A percentile compares a stretch with the other conserved stretches of the same genome.
These are phyloP conservation scores for Sonneratia caseolaris DNA, from an alignment of 345 rosid genomes.

Conservation along the genomic window DNA sequence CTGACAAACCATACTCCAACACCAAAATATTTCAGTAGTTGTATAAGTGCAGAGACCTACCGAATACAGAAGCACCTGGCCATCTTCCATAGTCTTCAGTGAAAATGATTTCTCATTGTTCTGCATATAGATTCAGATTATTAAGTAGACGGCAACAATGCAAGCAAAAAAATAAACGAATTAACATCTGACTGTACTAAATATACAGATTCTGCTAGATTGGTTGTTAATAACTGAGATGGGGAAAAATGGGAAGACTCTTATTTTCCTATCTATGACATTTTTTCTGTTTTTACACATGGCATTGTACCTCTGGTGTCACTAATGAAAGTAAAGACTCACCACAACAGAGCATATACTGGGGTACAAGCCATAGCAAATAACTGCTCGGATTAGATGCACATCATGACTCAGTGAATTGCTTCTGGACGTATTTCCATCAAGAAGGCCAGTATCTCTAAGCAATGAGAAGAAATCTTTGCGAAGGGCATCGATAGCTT, in stretches of 20 bases:
- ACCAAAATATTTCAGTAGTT: background rate
- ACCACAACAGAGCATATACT: constrained; percentile 87
- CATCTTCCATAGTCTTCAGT: constrained; percentile 96
- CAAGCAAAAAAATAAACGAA: background rate
- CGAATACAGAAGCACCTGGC: constrained; percentile 69
- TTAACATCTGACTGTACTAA: background rate
- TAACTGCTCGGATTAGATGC: constrained; percentile 64
- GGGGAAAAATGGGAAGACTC: background rate
- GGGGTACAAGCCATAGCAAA: constrained; percentile 82
- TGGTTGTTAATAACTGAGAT: background rate
- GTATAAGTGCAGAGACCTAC: constrained; percentile 29
- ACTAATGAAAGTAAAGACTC: constrained; percentile 17
- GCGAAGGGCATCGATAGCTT: constrained; percentile 82
- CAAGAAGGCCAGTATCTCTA: constrained; percentile 58
- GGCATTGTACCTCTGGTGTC: background rate
- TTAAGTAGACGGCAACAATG: background rate
- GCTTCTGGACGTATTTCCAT: constrained; percentile 38
- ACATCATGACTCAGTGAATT: constrained; percentile 48
- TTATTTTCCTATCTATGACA: background rate
- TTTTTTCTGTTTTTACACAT: background rate
- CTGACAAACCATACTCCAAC: background rate
- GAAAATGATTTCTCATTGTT: constrained; percentile 68
- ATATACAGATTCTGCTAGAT: background rate
- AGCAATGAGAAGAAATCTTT: constrained; percentile 75
- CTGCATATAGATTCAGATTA: constrained; percentile 25